Base-by-base conservation (phyloP, 805 yeast genomes). In the Myxozyma geophila region DNA sequence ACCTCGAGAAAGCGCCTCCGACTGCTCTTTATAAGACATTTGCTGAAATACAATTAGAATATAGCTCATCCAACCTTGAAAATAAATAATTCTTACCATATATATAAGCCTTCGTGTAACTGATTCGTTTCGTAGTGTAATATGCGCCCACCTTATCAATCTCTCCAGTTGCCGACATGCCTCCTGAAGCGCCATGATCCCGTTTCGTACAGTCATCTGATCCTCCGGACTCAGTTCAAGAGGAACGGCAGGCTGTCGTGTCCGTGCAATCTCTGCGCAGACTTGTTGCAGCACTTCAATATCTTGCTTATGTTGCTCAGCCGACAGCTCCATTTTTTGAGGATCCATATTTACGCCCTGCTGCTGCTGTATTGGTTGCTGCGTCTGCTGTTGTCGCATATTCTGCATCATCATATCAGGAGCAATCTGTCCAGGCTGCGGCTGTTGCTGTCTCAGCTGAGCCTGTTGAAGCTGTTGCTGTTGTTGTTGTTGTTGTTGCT, bases 161-260 rank as follows among this genome's bases (percentile, higher is more conserved):
- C 67, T 40, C 49, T 66, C 69, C 46, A 66, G 54, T 33, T 63
- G 67, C 15, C 60, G 17, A 21, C 59, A 58, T 2, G 67, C 69
- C 17, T 63, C 67, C 43, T 60, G 67, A 39, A 66, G n/a, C 54
- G 35, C 36, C 10, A 55, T 17, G 19, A 66, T 21, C 1, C 54
- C 60, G 9, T 56, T 36, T 23, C 60, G 56, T 17, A 64, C 62
- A 9, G 53, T 50, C 41, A 19, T 23, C 56, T 49, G 59, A 21
- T 58, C 64, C 35, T 66, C 69, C 9, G 23, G 57, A 13, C 51
- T 44, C 48, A 66, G 44, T 9, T 66, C 64, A 15, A 66, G 60
- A 15, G 64, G 55, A 21, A 43, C 28, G 7, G 54, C 46, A 10
- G 57, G 54, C 13, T 35, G 51, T 8, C 67, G 59, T 6, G 58